These are phyloP conservation scores for Diophrys appendiculata DNA, from an alignment of 73 alveolate genomes.

Conservation along the genomic window DNA sequence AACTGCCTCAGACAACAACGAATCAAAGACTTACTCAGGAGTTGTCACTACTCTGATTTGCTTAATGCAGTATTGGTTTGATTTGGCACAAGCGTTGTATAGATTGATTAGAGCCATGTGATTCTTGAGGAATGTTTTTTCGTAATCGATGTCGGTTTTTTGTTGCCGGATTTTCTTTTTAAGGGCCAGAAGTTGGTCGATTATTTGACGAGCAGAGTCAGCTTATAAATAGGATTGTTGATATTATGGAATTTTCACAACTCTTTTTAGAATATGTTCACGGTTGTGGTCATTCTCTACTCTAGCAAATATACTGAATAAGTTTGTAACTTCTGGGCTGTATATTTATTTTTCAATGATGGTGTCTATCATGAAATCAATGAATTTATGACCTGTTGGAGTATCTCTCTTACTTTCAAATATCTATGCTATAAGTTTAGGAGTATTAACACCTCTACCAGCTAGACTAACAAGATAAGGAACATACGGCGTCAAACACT, in stretches of 20 bases:
- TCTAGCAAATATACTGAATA: slow-evolving; percentile 8
- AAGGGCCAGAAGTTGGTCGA: too few relatives aligned
- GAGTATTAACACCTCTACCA: slow-evolving; percentile 30
- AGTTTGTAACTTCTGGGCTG: too few relatives aligned
- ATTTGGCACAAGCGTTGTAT: too few relatives aligned
- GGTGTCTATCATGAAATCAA: slow-evolving; percentile 32
- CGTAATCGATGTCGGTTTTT: slow-evolving; percentile 9
- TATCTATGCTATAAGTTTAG: slow-evolving; percentile 34
- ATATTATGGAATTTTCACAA: slow-evolving; percentile 19
- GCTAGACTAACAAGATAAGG: slow-evolving; percentile 27
- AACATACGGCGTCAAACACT: slow-evolving; percentile 32
- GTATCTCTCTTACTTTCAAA: slow-evolving; percentile 12
- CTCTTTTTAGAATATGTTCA: slow-evolving; percentile 23
- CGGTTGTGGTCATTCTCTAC: background rate
- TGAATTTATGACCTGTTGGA: slow-evolving; percentile 18
- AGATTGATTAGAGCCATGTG: slow-evolving; percentile 13
- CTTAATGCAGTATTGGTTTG: too few relatives aligned
- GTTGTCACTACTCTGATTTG: too few relatives aligned
- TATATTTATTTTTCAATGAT: background rate
- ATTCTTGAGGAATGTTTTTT: slow-evolving; percentile 5
- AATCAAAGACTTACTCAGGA: slow-evolving; percentile 28
- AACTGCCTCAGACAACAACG: slow-evolving; percentile 42
- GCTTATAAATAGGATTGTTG: slow-evolving; percentile 23
- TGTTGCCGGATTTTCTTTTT: slow-evolving; percentile 14
- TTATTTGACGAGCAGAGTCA: background rate